Percentiles rank a stretch among this genome's conserved stretches.
Evolutionary conservation across 176 grass and related monocot species (phyloP).

Genomic region (Ampelocalamus luodianensis): DNA sequence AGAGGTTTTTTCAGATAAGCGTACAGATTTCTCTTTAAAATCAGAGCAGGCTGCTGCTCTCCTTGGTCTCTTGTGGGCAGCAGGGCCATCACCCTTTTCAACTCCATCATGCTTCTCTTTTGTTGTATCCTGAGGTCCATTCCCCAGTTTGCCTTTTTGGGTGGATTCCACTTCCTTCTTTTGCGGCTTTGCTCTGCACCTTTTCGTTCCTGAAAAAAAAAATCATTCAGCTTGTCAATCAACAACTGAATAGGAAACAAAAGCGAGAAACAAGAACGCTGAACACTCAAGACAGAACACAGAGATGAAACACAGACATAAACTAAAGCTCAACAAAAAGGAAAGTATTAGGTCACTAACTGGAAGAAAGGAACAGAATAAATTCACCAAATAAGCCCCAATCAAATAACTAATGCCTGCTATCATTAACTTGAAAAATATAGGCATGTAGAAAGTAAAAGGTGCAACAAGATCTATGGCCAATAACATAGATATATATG

Average conservation of each 20-base stretch:
- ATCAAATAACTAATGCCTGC: constrained; percentile 4
- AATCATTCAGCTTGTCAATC: constrained; percentile 28
- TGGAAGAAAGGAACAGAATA: constrained; percentile 34
- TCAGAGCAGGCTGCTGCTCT: constrained; percentile 78
- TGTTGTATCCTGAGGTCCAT: constrained; percentile 24
- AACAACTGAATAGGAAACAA: constrained; percentile 23
- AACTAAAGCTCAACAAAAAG: constrained; percentile 13
- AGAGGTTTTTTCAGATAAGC: constrained; percentile 70
- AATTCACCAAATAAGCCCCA: constrained; percentile 24
- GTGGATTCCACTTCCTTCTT: constrained; percentile 54
- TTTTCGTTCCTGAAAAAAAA: constrained; percentile 63
- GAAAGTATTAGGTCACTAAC: constrained; percentile 4
- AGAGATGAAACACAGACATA: not conserved
- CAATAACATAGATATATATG: not conserved
- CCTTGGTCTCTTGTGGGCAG: constrained; percentile 62
- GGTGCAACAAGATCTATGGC: not conserved
- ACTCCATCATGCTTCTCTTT: constrained; percentile 28
- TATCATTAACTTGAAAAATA: constrained; percentile 30
- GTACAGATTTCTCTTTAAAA: constrained; percentile 79
- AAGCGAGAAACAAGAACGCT: constrained; percentile 18
- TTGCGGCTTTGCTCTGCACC: constrained; percentile 66
- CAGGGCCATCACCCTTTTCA: constrained; percentile 47
- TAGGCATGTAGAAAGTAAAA: not conserved
- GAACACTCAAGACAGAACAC: constrained; percentile 12
- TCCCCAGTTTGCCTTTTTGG: constrained; percentile 46